Evolutionary conservation across 2,329 filamentous ascomycete species (phyloP).

Genomic region (Alternaria triticimaculans): DNA sequence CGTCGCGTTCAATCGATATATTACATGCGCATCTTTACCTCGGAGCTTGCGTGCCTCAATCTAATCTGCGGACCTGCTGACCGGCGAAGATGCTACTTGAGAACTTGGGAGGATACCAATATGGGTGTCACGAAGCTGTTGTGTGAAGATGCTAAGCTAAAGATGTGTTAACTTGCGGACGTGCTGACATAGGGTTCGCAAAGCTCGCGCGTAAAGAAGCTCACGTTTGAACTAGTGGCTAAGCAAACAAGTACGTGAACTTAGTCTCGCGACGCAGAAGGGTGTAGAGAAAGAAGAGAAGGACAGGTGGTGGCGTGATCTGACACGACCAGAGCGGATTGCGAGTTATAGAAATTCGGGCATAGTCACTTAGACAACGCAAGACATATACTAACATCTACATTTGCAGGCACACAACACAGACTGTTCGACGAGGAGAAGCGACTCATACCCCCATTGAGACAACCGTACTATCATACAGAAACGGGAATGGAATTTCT

Average conservation of each 20-base stretch:
- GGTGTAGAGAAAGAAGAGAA: too few species aligned
- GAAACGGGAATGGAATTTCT: too few species aligned
- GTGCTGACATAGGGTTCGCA: not conserved
- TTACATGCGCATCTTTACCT: not conserved
- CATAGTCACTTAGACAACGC: not conserved
- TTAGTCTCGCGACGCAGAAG: too few species aligned
- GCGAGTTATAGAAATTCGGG: not conserved
- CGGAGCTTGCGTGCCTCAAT: not conserved
- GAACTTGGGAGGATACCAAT: not conserved
- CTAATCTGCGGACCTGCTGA: not conserved
- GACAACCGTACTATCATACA: too few species aligned
- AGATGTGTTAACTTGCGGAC: not conserved
- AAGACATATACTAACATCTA: too few species aligned
- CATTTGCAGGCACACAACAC: too few species aligned
- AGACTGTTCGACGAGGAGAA: too few species aligned
- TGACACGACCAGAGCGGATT: not conserved
- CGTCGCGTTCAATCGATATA: not conserved
- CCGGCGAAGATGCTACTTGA: not conserved
- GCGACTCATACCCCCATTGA: too few species aligned
- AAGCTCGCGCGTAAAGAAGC: not conserved
- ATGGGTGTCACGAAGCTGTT: not conserved
- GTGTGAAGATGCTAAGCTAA: not conserved
- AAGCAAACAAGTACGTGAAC: too few species aligned
- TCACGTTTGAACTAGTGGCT: not conserved
- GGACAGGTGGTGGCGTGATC: not conserved